phyloP scores from a whole-genome alignment of 2,329 filamentous ascomycete species.

The Cordyceps tenuipes region DNA sequence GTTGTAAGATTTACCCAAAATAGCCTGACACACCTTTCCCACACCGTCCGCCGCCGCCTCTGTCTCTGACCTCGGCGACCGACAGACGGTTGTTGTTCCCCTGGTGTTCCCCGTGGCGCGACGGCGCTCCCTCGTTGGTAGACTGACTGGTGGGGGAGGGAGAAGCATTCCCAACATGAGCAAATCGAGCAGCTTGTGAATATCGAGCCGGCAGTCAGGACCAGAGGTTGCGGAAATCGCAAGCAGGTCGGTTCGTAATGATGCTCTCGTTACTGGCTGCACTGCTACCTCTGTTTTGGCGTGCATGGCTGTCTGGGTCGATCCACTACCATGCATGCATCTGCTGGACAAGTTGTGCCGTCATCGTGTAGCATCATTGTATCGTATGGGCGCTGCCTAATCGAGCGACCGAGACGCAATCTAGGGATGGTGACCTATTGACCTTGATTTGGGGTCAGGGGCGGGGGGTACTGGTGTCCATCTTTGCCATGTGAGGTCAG shows the following conservation, averaged over 20 bases:
- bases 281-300: not conserved
- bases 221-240: not conserved
- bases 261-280: not conserved
- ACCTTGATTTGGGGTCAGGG: too few relatives aligned
- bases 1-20: too few relatives aligned
- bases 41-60: too few relatives aligned
- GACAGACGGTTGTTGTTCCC: not conserved
- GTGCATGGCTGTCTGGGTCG: not conserved
- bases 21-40: too few relatives aligned
- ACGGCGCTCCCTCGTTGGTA: slow-evolving; percentile 1
- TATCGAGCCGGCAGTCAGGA: not conserved
- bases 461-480: not conserved
- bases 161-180: not conserved
- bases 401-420: not conserved
- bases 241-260: not conserved
- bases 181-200: not conserved
- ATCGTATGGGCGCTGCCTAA: slow-evolving; percentile 5
- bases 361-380: not conserved
- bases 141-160: not conserved
- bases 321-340: not conserved
- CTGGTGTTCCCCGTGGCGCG: not conserved
- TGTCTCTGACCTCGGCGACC: not conserved
- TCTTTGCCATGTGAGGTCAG: not conserved
- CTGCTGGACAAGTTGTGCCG: not conserved
- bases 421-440: not conserved